phyloP scores from a whole-genome alignment of 2,329 filamentous ascomycete species.

The Trematosphaeria pertusa region DNA sequence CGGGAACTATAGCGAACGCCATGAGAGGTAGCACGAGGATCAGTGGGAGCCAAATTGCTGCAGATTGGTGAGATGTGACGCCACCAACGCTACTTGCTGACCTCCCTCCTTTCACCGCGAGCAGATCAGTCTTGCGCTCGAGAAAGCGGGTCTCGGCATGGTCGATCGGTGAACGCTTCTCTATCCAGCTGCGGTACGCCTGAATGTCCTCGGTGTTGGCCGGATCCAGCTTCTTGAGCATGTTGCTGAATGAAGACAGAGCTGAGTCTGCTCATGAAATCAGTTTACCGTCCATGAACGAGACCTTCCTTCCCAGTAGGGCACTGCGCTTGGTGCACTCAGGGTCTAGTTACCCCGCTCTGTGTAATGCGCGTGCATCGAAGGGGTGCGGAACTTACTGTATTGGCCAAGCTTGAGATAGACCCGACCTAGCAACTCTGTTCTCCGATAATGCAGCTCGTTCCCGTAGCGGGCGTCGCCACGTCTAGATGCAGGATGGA shows the following conservation, averaged over 20 bases:
- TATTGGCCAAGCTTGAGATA: slow-evolving; percentile 73
- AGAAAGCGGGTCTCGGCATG: slow-evolving; percentile 68
- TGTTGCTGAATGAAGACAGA: slow-evolving; percentile 63
- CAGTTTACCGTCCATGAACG: slow-evolving; percentile 14
- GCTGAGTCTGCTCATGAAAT: slow-evolving; percentile 52
- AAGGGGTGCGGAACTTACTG: slow-evolving; percentile 53
- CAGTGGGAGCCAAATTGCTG: slow-evolving; percentile 45
- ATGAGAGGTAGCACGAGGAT: slow-evolving; percentile 51
- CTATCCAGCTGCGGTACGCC: slow-evolving; percentile 64
- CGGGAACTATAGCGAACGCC: slow-evolving; percentile 52
- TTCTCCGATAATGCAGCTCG: slow-evolving; percentile 67
- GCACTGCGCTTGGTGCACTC: too few species aligned
- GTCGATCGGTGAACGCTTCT: slow-evolving; percentile 61
- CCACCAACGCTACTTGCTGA: slow-evolving; percentile 23
- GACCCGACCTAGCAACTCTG: slow-evolving; percentile 67
- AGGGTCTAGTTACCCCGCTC: background rate
- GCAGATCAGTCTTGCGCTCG: slow-evolving; percentile 61
- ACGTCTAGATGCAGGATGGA: slow-evolving; percentile 65
- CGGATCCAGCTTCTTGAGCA: slow-evolving; percentile 58
- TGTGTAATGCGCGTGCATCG: background rate
- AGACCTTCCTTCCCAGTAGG: background rate
- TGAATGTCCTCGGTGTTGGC: slow-evolving; percentile 61
- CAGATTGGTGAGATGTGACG: slow-evolving; percentile 28
- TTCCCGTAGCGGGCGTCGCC: slow-evolving; percentile 61
- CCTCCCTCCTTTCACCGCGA: slow-evolving; percentile 46